Evolutionary conservation across 2,329 filamentous ascomycete species (phyloP).

Genomic region (Fusarium tricinctum): DNA sequence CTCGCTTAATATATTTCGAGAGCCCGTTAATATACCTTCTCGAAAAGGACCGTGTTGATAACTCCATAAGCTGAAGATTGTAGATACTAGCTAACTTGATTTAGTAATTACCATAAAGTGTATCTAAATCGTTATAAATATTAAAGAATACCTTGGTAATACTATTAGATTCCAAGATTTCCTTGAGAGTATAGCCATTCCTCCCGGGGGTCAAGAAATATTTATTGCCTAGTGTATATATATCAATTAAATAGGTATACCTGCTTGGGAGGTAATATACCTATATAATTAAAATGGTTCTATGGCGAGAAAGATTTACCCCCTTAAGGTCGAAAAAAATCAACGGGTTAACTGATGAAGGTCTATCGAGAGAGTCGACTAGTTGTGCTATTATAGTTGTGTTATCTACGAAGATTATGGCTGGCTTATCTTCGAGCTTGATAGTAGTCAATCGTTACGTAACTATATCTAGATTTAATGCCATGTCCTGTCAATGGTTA

Average conservation of each 20-base stretch:
- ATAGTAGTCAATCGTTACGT: background rate
- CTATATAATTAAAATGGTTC: background rate
- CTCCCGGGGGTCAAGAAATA: background rate
- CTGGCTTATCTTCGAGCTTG: background rate
- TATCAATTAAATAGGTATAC: background rate
- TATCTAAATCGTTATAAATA: background rate
- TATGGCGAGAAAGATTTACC: background rate
- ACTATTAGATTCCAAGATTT: background rate
- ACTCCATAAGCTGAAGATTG: constrained; percentile 17
- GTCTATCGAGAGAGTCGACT: background rate
- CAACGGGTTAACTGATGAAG: background rate
- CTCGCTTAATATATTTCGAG: background rate
- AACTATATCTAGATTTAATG: background rate
- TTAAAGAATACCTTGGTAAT: constrained; percentile 8
- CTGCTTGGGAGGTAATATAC: background rate
- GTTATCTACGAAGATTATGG: background rate
- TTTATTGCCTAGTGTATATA: background rate
- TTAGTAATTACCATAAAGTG: background rate
- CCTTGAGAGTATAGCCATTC: background rate
- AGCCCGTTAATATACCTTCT: background rate
- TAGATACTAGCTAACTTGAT: background rate
- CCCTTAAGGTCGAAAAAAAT: constrained; percentile 5
- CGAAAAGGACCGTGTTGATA: background rate
- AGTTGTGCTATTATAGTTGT: background rate
- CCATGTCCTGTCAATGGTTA: too few relatives aligned